Evolutionary conservation across 2,329 filamentous ascomycete species (phyloP), one percentile per base, ranked within the genome.

Genomic region (Nothopassalora personata): DNA sequence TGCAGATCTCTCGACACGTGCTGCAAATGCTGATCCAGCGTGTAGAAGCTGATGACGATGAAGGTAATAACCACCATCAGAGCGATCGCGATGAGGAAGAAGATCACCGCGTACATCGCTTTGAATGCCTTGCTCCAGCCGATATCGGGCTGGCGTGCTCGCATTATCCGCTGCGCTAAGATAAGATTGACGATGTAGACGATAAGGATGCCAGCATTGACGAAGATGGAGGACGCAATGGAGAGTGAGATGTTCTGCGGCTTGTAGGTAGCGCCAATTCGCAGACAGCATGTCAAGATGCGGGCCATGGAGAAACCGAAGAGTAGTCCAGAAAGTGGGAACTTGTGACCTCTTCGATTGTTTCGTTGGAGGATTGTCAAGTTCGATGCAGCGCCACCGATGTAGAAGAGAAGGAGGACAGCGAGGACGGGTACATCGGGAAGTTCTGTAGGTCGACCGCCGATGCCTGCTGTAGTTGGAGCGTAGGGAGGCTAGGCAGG

Each of bases 251-350:
- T 59, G 45, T 71, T 67, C 18, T 61, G 60, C 1, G 71, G 71
- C 5, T 70, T 61, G 4, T 60, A 62, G 4, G 71, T 66, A 63
- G 66, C 68, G n/a, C 56, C 70, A 31, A 73, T 70, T 5, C 71
- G 64, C 9, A 80, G 65, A 28, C 70, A 68, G 46, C 70, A 74
- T 5, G 77, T 78, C 10, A 73, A 53, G 13, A 77, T 69, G 23
- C 78, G 71, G 9, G 75, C 71, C 70, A 77, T 75, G 64, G 74
- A 77, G 66, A 79, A 79, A 2, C 70, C 70, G 51, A 78, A 78
- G 2, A 79, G 66, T 57, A 76, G 65, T 13, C 66, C 60, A 34
- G 69, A 75, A 55, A 77, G 66, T 7, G 77, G 45, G 55, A 80
- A 80, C 27, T 76, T 76, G 63, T 79, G 75, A 1, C 69, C 70